Evolutionary conservation across 1,284 basidiomycete genomes (phyloP).

Genomic region (Sanguinoderma infundibulare): DNA sequence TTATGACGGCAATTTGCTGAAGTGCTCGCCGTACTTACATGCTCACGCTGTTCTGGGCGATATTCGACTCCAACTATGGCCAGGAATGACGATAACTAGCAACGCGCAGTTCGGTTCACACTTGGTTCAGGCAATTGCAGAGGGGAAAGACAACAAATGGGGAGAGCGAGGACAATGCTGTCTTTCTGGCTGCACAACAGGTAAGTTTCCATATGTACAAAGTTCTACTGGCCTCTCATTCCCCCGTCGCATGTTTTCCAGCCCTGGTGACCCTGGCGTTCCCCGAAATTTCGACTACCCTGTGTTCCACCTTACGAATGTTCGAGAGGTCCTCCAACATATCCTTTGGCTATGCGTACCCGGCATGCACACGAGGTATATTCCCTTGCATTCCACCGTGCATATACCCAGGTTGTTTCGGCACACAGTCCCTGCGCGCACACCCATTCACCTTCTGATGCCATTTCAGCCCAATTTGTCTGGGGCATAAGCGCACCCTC

Average conservation of each 20-base stretch:
- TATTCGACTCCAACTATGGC: too few relatives aligned
- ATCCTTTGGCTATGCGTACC: background rate
- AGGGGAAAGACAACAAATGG: too few relatives aligned
- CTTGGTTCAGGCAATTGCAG: too few relatives aligned
- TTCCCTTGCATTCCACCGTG: too few relatives aligned
- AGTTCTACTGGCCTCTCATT: constrained; percentile 66
- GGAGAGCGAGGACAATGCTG: constrained; percentile 72
- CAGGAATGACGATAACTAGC: too few relatives aligned
- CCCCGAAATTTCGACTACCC: background rate
- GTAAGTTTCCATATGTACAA: constrained; percentile 71
- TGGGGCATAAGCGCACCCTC: constrained; percentile 10
- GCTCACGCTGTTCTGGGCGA: too few relatives aligned
- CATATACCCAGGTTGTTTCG: too few relatives aligned
- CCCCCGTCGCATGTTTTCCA: constrained; percentile 50
- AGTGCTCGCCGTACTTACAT: too few relatives aligned
- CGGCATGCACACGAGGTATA: too few relatives aligned
- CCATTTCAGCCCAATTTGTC: background rate
- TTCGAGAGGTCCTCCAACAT: background rate
- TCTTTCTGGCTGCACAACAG: constrained; percentile 56
- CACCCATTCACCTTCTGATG: background rate
- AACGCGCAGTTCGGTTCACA: too few relatives aligned
- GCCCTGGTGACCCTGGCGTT: background rate
- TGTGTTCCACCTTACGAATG: background rate
- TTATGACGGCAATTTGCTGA: too few relatives aligned
- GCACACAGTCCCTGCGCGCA: too few relatives aligned